A percentile compares a stretch with the other conserved stretches of the same genome.
Conservation (phyloP, 225 moss, liverwort and hornwort species). For the Marchantia polymorpha region DNA sequence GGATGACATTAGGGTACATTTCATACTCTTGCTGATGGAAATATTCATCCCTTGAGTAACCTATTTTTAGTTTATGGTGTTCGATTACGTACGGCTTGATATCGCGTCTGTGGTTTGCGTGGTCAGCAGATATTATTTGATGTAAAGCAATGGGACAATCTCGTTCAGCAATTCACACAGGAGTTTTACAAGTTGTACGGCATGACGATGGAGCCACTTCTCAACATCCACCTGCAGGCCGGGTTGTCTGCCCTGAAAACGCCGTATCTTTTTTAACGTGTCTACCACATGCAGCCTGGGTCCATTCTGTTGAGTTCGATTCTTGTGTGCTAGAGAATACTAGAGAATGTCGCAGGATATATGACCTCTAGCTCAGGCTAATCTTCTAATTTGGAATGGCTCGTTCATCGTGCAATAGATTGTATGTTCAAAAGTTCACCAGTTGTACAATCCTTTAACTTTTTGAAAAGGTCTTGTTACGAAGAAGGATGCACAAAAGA, state of each 20-base stretch:
- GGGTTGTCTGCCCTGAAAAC: slow-evolving; percentile 98
- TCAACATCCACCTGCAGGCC: slow-evolving; percentile 97
- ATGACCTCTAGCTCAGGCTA: neutral
- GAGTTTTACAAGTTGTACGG: slow-evolving; percentile 99
- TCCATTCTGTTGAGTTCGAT: neutral
- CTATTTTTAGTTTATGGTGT: slow-evolving; percentile 4
- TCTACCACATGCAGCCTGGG: neutral
- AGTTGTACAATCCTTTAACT: neutral
- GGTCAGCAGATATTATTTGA: slow-evolving; percentile 87
- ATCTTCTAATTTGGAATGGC: neutral
- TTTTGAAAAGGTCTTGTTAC: slow-evolving; percentile 66
- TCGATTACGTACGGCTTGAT: slow-evolving; percentile 19
- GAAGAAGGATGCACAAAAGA: slow-evolving; percentile 98
- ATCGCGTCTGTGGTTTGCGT: slow-evolving; percentile 20
- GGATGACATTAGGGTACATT: slow-evolving; percentile 6
- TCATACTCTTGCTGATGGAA: slow-evolving; percentile 13
- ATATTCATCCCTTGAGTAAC: neutral
- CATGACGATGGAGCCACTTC: slow-evolving; percentile 94
- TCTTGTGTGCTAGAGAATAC: neutral
- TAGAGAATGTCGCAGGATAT: neutral
- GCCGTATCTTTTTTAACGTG: slow-evolving; percentile 54
- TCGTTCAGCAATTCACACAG: slow-evolving; percentile 92
- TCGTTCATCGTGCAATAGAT: too few species aligned
- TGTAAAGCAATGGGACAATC: slow-evolving; percentile 92
- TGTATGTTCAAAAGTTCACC: neutral